phyloP scores from a whole-genome alignment of 306 rosid genomes.

The Gynostemma pentaphyllum region DNA sequence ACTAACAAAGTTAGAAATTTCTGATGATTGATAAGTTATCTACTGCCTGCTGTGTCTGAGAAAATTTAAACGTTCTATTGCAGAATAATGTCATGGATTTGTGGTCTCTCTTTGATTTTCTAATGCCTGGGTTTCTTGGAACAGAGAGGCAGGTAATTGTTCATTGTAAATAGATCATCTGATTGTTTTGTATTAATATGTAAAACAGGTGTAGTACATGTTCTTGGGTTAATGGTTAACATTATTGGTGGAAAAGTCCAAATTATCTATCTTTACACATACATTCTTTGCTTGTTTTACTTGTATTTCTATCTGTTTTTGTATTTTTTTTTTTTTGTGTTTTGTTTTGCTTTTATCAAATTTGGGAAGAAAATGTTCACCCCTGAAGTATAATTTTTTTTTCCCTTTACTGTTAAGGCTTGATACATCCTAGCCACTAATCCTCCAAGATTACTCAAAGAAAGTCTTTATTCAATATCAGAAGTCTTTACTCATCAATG shows the following conservation, averaged over 20 bases:
- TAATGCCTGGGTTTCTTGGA: slow-evolving; percentile 99
- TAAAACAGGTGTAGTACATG: not conserved
- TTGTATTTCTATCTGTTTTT: not conserved
- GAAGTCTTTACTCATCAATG: no score
- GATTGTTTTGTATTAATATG: not conserved
- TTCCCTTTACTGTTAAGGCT: no score
- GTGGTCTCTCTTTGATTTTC: slow-evolving; percentile 97
- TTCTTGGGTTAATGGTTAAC: not conserved
- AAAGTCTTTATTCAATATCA: no score
- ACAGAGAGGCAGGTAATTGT: slow-evolving; percentile 83
- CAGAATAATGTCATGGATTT: slow-evolving; percentile 97
- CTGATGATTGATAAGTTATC: not conserved
- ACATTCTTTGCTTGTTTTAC: not conserved
- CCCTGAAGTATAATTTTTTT: not conserved
- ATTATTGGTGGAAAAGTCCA: not conserved
- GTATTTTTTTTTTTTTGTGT: no score
- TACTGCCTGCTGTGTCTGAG: slow-evolving; percentile 10
- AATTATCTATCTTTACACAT: not conserved
- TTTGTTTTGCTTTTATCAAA: not conserved
- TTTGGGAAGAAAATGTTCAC: not conserved
- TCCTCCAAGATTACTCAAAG: no score
- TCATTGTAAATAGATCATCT: not conserved
- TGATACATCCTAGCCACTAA: no score
- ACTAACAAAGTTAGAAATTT: slow-evolving; percentile 2
- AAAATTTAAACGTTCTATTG: slow-evolving; percentile 22